These are phyloP conservation scores for Mucor velutinosus DNA, from an alignment of 371 early-diverging fungal genomes.

Conservation along the genomic window DNA sequence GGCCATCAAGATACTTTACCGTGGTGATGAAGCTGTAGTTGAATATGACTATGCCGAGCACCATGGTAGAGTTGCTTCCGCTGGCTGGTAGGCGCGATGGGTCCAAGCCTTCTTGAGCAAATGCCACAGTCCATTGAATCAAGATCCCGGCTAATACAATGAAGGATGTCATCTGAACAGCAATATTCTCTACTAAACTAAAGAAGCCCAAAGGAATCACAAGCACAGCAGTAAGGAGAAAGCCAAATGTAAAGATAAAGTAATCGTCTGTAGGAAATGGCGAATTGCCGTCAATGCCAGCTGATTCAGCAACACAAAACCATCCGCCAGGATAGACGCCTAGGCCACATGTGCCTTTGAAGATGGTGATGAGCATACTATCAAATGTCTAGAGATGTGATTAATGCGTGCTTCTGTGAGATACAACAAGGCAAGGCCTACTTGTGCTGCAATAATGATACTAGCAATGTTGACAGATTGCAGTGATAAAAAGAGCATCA, in stretches of 20 bases:
- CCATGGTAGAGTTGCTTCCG: conserved; percentile 48
- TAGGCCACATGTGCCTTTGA: conserved; percentile 45
- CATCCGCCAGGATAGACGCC: conserved; percentile 45
- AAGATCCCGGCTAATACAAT: conserved; percentile 50
- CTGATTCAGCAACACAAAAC: conserved; percentile 30
- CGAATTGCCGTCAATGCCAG: conserved; percentile 26
- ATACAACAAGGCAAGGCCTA: conserved; percentile 10
- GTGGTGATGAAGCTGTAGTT: conserved; percentile 67
- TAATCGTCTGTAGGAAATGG: conserved; percentile 54
- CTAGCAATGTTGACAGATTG: conserved; percentile 65
- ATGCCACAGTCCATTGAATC: conserved; percentile 60
- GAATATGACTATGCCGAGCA: conserved; percentile 63
- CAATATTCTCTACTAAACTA: conserved; percentile 61
- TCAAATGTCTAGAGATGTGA: conserved; percentile 36
- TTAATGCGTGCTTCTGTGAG: not conserved
- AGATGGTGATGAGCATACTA: conserved; percentile 45
- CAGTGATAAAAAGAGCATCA: conserved; percentile 56
- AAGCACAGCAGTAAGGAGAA: conserved; percentile 50
- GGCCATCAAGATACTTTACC: conserved; percentile 14
- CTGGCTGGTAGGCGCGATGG: conserved; percentile 45
- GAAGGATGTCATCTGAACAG: conserved; percentile 57
- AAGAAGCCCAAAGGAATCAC: conserved; percentile 60
- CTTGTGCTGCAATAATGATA: conserved; percentile 64
- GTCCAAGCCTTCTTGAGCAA: conserved; percentile 53
- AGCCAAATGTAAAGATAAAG: conserved; percentile 59